Evolutionary conservation across 108 stramenopile genomes (phyloP), one percentile per base, ranked within the genome.

Genomic region (Cyclotella baltica): DNA sequence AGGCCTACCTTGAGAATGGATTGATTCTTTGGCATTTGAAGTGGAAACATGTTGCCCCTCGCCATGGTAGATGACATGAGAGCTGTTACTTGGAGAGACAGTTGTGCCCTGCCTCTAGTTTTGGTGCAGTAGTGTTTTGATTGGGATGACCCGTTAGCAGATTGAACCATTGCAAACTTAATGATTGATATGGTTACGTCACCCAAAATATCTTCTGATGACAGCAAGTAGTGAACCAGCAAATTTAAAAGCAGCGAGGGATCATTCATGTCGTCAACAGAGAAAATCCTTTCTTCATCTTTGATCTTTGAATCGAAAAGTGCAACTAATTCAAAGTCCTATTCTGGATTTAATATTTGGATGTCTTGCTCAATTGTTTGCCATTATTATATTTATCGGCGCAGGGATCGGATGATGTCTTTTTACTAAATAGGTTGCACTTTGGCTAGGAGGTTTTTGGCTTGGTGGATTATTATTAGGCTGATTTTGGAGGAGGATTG

Each of bases 341-440:
- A 86, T 56, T 69, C 28, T 1, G 85, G 85, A 35, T 31, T 38
- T 13, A 83, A 62, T n/a, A 73, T 77, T 67, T 83, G 37, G 55
- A 48, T 13, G 82, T 86, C 29, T 64, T 67, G 36, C 84, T 80
- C 27, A 81, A 29, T 10, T 34, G 35, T 13, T 25, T 31, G 23
- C 52, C 48, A 36, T 31, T 28, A 29, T 40, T 37, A 34, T 61
- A 71, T 15, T 81, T 33, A 67, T 81, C 47, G n/a, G 63, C 76
- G 38, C 68, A 85, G 0, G 84, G 84, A 65, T 85, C 80, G 8
- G 84, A 85, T 13, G 84, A 67, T 3, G 76, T 78, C 50, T 53
- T 72, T 66, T 78, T 82, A 27, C 84, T 77, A 19, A 85, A 73
- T 19, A 81, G 30, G 53, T 73, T 81, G 8, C 67, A 36, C 84